phyloP scores from a whole-genome alignment of 371 early-diverging fungal genomes.

The Apophysomyces sp. region DNA sequence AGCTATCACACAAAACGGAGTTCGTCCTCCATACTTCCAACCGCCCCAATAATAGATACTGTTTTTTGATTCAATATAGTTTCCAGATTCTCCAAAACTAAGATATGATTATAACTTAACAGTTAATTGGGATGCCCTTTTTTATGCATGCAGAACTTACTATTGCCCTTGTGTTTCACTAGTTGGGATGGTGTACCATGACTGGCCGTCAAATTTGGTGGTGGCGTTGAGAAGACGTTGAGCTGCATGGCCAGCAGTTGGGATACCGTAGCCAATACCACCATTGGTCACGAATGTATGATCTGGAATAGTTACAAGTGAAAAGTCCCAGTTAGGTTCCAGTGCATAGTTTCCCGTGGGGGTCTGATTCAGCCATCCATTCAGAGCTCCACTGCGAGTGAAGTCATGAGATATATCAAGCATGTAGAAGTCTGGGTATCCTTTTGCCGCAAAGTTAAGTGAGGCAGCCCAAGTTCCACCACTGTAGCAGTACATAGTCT shows the following conservation, averaged over 20 bases:
- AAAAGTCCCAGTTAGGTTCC: not conserved
- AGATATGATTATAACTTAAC: not conserved
- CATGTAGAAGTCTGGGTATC: not conserved
- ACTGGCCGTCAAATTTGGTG: not conserved
- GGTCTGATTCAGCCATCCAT: not conserved
- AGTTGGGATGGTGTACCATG: not conserved
- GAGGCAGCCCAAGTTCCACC: not conserved
- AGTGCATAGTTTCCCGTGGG: not conserved
- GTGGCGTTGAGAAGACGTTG: not conserved
- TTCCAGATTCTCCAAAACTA: not conserved
- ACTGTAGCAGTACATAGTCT: not conserved
- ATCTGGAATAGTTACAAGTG: not conserved
- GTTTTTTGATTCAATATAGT: not conserved
- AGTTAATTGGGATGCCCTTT: not conserved
- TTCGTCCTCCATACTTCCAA: not conserved
- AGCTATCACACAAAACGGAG: no score
- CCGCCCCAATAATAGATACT: not conserved
- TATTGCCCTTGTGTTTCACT: not conserved
- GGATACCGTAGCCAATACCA: not conserved
- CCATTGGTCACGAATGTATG: not conserved
- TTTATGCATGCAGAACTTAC: not conserved
- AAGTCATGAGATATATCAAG: not conserved
- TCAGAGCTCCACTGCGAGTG: not conserved
- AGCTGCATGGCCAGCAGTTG: not conserved
- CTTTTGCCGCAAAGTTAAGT: not conserved